These are phyloP conservation scores for Dysphania ambrosioides DNA, from an alignment of 148 eudicot genomes.

Conservation along the genomic window DNA sequence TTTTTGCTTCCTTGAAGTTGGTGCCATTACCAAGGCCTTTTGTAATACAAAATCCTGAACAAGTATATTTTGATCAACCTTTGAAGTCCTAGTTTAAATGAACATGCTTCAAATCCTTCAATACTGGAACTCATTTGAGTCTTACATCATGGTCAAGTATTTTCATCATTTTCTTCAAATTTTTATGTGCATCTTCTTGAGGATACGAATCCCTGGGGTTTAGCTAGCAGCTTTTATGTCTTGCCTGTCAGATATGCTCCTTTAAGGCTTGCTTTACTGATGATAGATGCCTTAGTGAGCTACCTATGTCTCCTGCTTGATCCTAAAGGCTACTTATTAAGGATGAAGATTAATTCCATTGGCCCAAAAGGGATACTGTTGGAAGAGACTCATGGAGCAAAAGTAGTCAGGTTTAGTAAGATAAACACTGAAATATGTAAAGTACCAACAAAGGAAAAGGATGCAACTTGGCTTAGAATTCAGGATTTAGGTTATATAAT, in stretches of 20 bases:
- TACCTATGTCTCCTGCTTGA: neutral
- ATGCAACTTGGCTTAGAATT: slow-evolving; percentile 5
- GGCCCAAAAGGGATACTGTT: neutral
- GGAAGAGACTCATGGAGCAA: neutral
- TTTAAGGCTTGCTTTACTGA: neutral
- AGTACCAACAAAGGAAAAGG: neutral
- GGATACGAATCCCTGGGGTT: neutral
- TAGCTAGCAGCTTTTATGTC: neutral
- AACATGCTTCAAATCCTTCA: too few species aligned
- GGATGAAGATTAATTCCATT: neutral
- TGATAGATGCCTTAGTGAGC: neutral
- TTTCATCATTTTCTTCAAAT: neutral
- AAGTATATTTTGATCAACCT: too few species aligned
- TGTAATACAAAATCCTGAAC: neutral
- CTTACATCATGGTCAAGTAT: neutral
- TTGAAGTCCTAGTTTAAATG: too few species aligned
- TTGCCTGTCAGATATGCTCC: neutral
- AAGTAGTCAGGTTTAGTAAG: neutral
- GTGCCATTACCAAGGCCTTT: too few species aligned
- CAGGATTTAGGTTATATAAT: neutral
- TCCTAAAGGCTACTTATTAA: neutral
- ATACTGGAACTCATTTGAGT: neutral
- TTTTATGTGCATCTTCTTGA: too few species aligned
- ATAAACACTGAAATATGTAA: neutral
- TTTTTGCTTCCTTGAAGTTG: neutral